Conservation (phyloP, 305 asterid species). For the Ilex paraguariensis region DNA sequence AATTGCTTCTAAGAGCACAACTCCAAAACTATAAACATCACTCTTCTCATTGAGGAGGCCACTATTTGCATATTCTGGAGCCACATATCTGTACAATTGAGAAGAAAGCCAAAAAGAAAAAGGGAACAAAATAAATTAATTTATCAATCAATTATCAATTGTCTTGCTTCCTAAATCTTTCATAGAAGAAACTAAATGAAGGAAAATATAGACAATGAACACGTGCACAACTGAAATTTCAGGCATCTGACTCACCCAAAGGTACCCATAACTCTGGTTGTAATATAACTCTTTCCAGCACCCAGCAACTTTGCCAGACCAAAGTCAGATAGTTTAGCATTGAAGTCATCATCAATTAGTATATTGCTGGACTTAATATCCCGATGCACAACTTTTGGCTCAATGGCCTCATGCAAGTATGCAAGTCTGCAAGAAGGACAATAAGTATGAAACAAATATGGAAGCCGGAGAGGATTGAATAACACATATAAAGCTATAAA, state of each 20-base stretch:
- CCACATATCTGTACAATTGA: constrained; percentile 47
- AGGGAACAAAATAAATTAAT: too few species aligned
- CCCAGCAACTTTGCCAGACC: constrained; percentile 82
- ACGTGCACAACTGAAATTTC: background rate
- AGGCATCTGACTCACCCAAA: constrained; percentile 55
- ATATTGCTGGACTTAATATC: constrained; percentile 83
- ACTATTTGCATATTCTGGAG: constrained; percentile 85
- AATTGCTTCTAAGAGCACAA: constrained; percentile 63
- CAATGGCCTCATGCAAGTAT: constrained; percentile 79
- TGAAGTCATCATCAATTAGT: constrained; percentile 69
- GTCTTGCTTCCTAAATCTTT: background rate
- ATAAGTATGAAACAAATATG: background rate
- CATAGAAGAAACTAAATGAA: background rate
- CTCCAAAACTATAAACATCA: constrained; percentile 73
- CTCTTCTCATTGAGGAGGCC: constrained; percentile 78
- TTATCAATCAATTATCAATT: too few species aligned
- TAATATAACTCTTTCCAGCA: constrained; percentile 75
- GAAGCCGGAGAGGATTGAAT: background rate
- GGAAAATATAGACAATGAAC: background rate
- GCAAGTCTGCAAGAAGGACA: constrained; percentile 49
- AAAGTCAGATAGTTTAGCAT: constrained; percentile 78
- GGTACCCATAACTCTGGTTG: constrained; percentile 89
- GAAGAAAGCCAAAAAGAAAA: background rate
- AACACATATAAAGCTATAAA: background rate
- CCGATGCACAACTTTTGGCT: constrained; percentile 88